Evolutionary conservation across 1,284 basidiomycete species (phyloP), one percentile per base, ranked within the genome.

Genomic region (Leccinum holopus): DNA sequence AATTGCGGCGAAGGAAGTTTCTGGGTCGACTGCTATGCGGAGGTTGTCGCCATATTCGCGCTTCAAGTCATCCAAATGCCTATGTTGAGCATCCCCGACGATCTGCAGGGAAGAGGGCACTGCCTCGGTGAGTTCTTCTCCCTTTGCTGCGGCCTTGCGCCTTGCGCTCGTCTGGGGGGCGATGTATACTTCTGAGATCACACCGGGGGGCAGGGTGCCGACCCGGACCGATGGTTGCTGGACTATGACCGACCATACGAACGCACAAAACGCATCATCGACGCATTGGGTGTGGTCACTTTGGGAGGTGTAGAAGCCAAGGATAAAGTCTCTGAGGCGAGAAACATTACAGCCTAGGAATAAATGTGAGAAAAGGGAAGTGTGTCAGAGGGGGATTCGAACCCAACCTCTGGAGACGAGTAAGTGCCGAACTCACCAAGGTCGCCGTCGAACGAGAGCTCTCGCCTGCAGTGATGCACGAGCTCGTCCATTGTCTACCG

Each of bases 391-490:
- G 53, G 76, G 80, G 82, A 67, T 77, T 84, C 82, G 82, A 84
- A 82, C 82, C 52, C 65, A 63, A 60, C 57, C 57, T 41, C 62
- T 67, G 35, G 53, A 32, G 18, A 53, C 14, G 28, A 30, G 10
- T 11, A 8, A 16, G 28, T 49, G 21, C 44, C 11, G 21, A 44
- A 80, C 85, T 78, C 70, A 90, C 89, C 89, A 37, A 88, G 79
- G 71, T 92, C 91, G n/a, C 91, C 91, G 65, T 93, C 91, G 72
- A 91, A 92, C 8, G 91, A 84, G 25, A 94, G 80, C 74, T 94
- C 88, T 60, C 87, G 85, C 44, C 92, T 79, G 72, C 88, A 88
- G 70, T 91, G 85, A 65, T 85, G 84, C 47, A 93, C 76, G 60
- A 93, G 84, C 67, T 90, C 86, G 74, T 92, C 91, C 85, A 92